Conservation (phyloP, 2,329 filamentous ascomycete species). For the Alternaria sp. region DNA sequence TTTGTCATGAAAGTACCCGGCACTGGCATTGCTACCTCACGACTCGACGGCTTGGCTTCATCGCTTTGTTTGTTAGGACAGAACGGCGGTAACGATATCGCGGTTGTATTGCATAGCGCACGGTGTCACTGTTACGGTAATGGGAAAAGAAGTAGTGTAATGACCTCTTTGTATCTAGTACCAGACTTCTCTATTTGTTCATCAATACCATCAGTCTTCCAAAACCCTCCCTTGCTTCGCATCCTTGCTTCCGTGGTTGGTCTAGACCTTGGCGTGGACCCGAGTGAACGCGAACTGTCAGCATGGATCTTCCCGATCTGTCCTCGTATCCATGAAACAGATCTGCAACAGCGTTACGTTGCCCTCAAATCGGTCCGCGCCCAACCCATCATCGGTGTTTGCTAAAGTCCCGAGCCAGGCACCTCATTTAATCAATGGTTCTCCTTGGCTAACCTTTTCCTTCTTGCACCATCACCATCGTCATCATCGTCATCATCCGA, state of each 20-base stretch:
- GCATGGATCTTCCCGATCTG: not conserved
- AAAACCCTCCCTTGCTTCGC: not conserved
- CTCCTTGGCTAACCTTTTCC: not conserved
- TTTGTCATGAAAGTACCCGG: not conserved
- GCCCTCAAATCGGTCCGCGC: not conserved
- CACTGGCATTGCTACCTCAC: conserved; percentile 5
- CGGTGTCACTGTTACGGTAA: conserved; percentile 2
- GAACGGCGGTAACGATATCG: not conserved
- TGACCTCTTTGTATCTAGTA: not conserved
- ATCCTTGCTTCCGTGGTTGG: not conserved
- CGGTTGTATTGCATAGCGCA: conserved; percentile 5
- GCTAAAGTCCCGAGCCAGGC: not conserved
- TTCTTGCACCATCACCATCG: not conserved
- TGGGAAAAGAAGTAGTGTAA: not conserved
- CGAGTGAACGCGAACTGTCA: not conserved
- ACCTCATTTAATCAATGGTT: not conserved
- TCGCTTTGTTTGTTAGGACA: conserved; percentile 2
- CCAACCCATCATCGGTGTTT: not conserved
- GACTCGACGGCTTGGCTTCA: conserved; percentile 4
- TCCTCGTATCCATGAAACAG: conserved; percentile 14
- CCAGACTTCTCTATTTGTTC: not conserved
- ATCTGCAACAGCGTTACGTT: conserved; percentile 12
- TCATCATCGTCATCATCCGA: not conserved
- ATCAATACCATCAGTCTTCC: not conserved
- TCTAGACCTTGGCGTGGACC: not conserved